Evolutionary conservation across 179 eudicot species (phyloP), one percentile per base, ranked within the genome.

Genomic region (Silene coronaria): DNA sequence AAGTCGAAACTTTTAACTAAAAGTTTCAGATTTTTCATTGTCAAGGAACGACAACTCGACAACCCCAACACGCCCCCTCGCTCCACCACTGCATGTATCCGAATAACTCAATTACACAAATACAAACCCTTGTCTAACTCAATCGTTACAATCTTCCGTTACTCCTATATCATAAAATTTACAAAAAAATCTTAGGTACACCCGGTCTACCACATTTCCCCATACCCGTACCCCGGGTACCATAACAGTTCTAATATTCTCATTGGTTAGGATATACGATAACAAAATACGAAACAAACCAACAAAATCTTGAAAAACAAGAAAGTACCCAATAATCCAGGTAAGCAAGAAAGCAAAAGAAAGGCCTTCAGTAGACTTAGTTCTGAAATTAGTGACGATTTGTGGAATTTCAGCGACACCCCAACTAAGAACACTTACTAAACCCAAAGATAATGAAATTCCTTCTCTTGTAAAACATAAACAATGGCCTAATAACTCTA

Each of bases 391-490:
- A 13, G 91, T 87, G 62, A 88, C 71, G 71, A 90, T 83, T 76
- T 90, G 95, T 19, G 95, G 95, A 77, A 90, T 75, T 82, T 90
- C 95, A 13, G 91, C 91, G 22, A 87, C 86, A 30, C 85, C 84
- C 91, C 95, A 90, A 71, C 88, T 80, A 0, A 83, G 3, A 32
- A 88, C 90, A 58, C 95, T 90, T 42, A 83, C 30, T 2, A 90
- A 14, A 4, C 95, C 95, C 81, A 90, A 28, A 0, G 74, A 66
- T 61, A 90, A 62, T 0, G 91, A 87, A 11, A 83, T 76, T 0
- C 76, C 83, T 22, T 88, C 87, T 27, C 42, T 85, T 13, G 71
- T 26, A 0, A 51, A 48, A 57, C 91, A 86, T 2, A 86, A 75
- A 58, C 89, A 86, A 64, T 84, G 81, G 0, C 80, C 80, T 22